Evolutionary conservation across 1,139 yeast genomes (phyloP), one percentile per base, ranked within the genome.

Genomic region (Blastobotrys petasosporus): DNA sequence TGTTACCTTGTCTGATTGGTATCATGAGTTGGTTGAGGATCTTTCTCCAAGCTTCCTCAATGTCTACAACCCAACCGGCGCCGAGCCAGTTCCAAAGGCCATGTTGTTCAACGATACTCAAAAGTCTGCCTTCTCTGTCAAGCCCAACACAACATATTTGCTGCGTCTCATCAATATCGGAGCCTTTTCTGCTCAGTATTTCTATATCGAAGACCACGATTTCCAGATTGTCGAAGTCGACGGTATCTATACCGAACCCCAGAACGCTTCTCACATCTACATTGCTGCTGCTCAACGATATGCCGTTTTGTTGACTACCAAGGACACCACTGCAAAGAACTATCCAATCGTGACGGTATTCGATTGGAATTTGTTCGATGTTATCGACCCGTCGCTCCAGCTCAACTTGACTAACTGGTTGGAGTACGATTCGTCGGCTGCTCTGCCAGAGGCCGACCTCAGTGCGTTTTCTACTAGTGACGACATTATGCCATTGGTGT

Each of bases 11-110:
- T 70, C 82, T 39, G 97, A 90, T 57, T 88, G 95, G 94, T 90
- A 90, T 67, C 95, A 87, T 64, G 72, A 76, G 32, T 67, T 71
- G 44, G 72, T 82, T 39, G 73, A 73, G 40, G 74, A 62, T 16
- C 71, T 88, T 55, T 67, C 74, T 51, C 56, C 60, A 15, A 50
- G 52, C 39, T 88, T 88, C 68, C 62, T 86, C 69, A 76, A 71
- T 54, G 66, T 83, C 53, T 82, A 75, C 69, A 90, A 90, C 67
- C 97, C 97, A 39, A 85, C 96, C 4, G 97, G 97, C 54, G 96
- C 97, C 32, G 97, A 90, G 67, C 97, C 97, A 37, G 79, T 90
- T 56, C 97, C 97, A 2, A 80, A 83, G 58, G 80, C 80, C 61
- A 63, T 84, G 55, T 70, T 87, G 58, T 75, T 87, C 66, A 88